phyloP scores from a whole-genome alignment of 495 filamentous ascomycete genomes.

The Penicillium arizonense region DNA sequence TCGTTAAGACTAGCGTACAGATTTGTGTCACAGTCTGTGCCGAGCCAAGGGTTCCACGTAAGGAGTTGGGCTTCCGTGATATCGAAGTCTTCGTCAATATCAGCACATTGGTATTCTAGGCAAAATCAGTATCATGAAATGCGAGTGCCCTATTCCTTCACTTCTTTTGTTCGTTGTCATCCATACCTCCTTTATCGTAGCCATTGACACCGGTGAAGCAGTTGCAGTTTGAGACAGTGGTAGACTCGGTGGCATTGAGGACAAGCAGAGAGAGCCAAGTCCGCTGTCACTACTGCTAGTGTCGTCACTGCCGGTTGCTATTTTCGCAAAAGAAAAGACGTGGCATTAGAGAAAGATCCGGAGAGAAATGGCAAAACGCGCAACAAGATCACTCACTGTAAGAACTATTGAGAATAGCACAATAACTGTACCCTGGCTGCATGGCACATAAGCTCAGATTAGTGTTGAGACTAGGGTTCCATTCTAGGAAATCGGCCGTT shows the following conservation, averaged over 20 bases:
- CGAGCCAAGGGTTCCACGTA: constrained; percentile 1
- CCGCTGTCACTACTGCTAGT: neutral
- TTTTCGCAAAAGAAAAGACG: neutral
- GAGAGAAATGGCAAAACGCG: too few relatives aligned
- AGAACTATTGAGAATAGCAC: neutral
- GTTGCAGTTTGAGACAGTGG: constrained; percentile 1
- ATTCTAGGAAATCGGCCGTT: constrained; percentile 1
- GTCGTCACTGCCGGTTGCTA: neutral
- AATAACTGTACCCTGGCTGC: constrained; percentile 10
- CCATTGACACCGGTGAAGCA: neutral
- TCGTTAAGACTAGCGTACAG: neutral
- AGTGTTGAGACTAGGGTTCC: constrained; percentile 10
- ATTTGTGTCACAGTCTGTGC: neutral
- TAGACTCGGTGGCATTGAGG: neutral
- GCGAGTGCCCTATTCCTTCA: too few relatives aligned
- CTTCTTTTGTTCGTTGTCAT: neutral
- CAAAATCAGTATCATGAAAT: too few relatives aligned
- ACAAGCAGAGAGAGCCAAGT: neutral
- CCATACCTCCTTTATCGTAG: neutral
- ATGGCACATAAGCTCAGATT: constrained; percentile 1
- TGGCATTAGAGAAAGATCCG: too few relatives aligned
- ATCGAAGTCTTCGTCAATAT: neutral
- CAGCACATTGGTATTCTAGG: too few relatives aligned
- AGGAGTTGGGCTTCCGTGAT: neutral
- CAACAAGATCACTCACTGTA: too few relatives aligned